Conservation (phyloP, 202 grass and related monocot species). For the Brachypodium distachyon region DNA sequence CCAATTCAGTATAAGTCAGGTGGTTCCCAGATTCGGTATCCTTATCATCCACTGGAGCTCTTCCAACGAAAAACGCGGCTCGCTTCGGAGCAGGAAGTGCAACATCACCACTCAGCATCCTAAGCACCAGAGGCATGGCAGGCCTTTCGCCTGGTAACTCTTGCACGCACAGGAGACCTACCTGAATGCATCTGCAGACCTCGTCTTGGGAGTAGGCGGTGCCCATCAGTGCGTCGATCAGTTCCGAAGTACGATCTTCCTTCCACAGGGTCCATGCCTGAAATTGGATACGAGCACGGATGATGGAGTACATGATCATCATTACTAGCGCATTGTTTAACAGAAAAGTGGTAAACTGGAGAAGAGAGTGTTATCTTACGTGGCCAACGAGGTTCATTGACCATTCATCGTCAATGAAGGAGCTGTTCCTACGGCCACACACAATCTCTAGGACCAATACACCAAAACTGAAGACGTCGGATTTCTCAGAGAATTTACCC, state of each 20-base stretch:
- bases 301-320: not conserved
- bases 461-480: conserved; percentile 66
- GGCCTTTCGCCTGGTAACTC: conserved; percentile 61
- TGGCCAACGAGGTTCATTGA: conserved; percentile 70
- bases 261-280: conserved; percentile 78
- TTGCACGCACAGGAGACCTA: conserved; percentile 73
- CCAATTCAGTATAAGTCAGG: conserved; percentile 35
- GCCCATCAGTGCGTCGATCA: conserved; percentile 51
- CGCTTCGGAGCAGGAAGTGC: conserved; percentile 46
- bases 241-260: conserved; percentile 33
- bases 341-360: not conserved
- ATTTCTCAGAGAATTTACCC: conserved; percentile 72
- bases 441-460: conserved; percentile 73
- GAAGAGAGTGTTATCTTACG: conserved; percentile 24
- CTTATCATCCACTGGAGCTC: conserved; percentile 5
- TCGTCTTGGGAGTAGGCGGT: conserved; percentile 20
- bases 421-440: conserved; percentile 51
- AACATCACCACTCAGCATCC: conserved; percentile 57
- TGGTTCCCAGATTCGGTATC: conserved; percentile 33
- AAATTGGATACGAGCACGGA: not conserved
- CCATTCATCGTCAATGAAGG: conserved; percentile 35
- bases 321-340: not conserved
- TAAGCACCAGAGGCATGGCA: conserved; percentile 39
- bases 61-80: conserved; percentile 44
- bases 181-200: conserved; percentile 50